Evolutionary conservation across 176 grass and related monocot genomes (phyloP).

Genomic region (Phoenix dactylifera): DNA sequence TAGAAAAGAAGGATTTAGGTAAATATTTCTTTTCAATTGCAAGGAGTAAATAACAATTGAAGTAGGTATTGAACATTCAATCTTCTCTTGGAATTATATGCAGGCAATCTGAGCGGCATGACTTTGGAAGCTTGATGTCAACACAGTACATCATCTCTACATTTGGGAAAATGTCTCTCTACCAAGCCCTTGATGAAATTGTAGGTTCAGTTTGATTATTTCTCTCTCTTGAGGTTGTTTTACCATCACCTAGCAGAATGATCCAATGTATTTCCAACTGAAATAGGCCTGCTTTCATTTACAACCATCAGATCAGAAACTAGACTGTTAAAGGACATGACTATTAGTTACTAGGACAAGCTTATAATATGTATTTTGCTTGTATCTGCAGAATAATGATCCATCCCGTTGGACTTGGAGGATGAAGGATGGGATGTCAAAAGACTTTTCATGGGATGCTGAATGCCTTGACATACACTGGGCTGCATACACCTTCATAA

Average conservation of each 20-base stretch:
- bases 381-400: slow-evolving; percentile 32
- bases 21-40: too few species aligned
- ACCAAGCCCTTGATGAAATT: slow-evolving; percentile 29
- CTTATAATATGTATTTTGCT: neutral
- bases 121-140: slow-evolving; percentile 8
- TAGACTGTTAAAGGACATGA: too few species aligned
- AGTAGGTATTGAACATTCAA: too few species aligned
- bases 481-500: slow-evolving; percentile 34
- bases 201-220: slow-evolving; percentile 23
- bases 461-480: slow-evolving; percentile 41
- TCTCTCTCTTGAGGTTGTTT: too few species aligned
- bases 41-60: too few species aligned
- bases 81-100: slow-evolving; percentile 12
- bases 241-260: too few species aligned
- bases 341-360: too few species aligned
- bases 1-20: too few species aligned
- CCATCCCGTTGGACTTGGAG: slow-evolving; percentile 17
- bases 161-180: slow-evolving; percentile 41
- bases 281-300: too few species aligned
- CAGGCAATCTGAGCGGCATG: slow-evolving; percentile 27
- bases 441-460: slow-evolving; percentile 34
- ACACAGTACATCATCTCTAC: slow-evolving; percentile 40
- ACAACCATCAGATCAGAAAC: too few species aligned
- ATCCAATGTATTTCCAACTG: too few species aligned
- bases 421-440: slow-evolving; percentile 38